Evolutionary conservation across 352 stramenopile species (phyloP), one percentile per base, ranked within the genome.

Genomic region (Globisporangium splendens): DNA sequence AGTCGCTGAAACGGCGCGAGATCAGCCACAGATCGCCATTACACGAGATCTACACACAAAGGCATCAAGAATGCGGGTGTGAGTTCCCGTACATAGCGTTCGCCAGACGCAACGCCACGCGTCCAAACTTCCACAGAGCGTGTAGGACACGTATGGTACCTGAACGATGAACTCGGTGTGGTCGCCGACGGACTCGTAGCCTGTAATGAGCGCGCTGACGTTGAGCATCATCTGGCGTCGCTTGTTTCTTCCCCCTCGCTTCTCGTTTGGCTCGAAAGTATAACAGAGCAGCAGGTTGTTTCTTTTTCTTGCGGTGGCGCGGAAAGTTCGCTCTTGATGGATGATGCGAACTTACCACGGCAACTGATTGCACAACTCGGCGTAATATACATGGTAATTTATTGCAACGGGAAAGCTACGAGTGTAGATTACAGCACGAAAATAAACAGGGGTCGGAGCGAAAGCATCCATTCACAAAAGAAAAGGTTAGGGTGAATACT

Each of bases 161-260:
- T 93, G 79, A 28, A 88, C 73, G 56, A 91, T 72, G 67, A 90
- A 93, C 74, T 93, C 83, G 44, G 83, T 93, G 78, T 93, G 83
- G 70, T 93, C 83, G 49, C 79, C 83, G 35, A 93, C 81, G 22
- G 79, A 89, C 63, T 93, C 80, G 68, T 89, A 86, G 69, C 80
- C 75, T 62, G 83, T 91, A 63, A 93, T 84, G 33, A 91, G 68
- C 68, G 83, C 81, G 63, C 76, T 89, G 51, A 91, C 77, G 66
- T 90, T 90, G 50, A 91, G 71, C 66, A 86, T 75, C 66, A 70
- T 71, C 69, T 81, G 79, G 20, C 43, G 31, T 63, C 35, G 35
- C 33, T 56, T 8, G 3, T 39, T 59, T 35, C 28, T 35, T 35
- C 5, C 28, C 44, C 56, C 21, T 62, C 43, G 22, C 13, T 46